Percentiles rank a stretch among this genome's conserved stretches.
Evolutionary conservation across 768 basidiomycete genomes (phyloP).

Genomic region (Polyporus arcularius): DNA sequence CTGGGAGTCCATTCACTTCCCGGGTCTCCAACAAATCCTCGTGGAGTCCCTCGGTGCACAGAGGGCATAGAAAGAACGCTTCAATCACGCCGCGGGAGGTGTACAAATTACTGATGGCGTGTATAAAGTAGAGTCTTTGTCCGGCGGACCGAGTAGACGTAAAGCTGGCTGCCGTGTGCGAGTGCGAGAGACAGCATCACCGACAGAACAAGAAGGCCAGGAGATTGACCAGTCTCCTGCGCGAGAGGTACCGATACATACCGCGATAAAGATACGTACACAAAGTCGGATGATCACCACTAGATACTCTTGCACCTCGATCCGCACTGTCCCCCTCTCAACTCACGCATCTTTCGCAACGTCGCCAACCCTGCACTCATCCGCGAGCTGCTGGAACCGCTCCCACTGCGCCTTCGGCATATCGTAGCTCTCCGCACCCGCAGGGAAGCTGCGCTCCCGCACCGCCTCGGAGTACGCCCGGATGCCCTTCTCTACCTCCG

Average conservation of each 20-base stretch:
- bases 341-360: background rate
- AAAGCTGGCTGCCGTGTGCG: too few species aligned
- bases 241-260: background rate
- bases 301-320: background rate
- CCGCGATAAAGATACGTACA: background rate
- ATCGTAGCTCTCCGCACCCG: constrained; percentile 75
- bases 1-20: too few species aligned
- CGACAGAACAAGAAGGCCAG: too few species aligned
- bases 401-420: constrained; percentile 78
- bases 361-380: background rate
- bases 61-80: too few species aligned
- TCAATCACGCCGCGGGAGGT: too few species aligned
- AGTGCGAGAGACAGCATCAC: too few species aligned
- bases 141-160: too few species aligned
- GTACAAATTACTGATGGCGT: too few species aligned
- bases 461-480: constrained; percentile 75
- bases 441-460: constrained; percentile 72
- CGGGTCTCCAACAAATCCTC: too few species aligned
- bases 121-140: too few species aligned
- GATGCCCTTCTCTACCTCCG: constrained; percentile 66
- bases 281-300: background rate
- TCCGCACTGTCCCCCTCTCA: background rate
- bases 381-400: constrained; percentile 47
- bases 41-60: too few species aligned
- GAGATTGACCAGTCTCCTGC: too few species aligned